These are phyloP conservation scores for Boletus eberwhitei DNA, from an alignment of 768 basidiomycete genomes.

Conservation along the genomic window DNA sequence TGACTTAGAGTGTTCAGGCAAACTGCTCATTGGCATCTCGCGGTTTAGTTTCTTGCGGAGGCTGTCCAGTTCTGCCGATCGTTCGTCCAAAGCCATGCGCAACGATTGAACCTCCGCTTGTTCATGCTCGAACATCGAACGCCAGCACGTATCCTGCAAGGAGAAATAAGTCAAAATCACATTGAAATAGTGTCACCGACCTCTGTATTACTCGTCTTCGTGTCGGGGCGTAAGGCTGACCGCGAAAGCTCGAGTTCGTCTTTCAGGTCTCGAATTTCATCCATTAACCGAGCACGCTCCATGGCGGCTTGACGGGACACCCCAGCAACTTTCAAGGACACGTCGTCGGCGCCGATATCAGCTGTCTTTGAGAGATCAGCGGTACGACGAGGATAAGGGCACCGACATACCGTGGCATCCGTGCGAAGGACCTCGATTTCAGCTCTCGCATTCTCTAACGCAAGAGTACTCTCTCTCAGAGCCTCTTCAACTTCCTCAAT, in stretches of 20 bases:
- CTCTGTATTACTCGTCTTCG: conserved; percentile 26
- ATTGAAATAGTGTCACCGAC: conserved; percentile 4
- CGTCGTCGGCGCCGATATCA: conserved; percentile 45
- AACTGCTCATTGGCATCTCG: conserved; percentile 47
- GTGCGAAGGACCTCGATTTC: conserved; percentile 79
- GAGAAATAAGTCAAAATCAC: neutral
- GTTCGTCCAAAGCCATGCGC: conserved; percentile 36
- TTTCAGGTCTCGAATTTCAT: conserved; percentile 56
- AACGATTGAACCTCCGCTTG: conserved; percentile 31
- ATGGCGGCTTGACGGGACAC: conserved; percentile 45
- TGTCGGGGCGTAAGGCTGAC: conserved; percentile 20
- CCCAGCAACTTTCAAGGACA: conserved; percentile 46
- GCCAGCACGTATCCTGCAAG: conserved; percentile 28
- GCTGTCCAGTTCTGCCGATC: conserved; percentile 50
- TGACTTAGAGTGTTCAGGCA: conserved; percentile 29
- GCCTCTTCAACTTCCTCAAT: conserved; percentile 89
- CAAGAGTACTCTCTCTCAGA: conserved; percentile 78
- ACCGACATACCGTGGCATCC: conserved; percentile 66
- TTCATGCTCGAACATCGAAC: conserved; percentile 28
- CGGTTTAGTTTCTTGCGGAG: conserved; percentile 59
- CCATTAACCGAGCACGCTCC: conserved; percentile 49
- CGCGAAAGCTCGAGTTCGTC: conserved; percentile 42
- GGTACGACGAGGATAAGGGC: neutral
- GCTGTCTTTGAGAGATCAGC: conserved; percentile 36
- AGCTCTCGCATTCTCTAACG: conserved; percentile 84